Conservation (phyloP, 495 filamentous ascomycete genomes). For the Aspergillus ellipticus region DNA sequence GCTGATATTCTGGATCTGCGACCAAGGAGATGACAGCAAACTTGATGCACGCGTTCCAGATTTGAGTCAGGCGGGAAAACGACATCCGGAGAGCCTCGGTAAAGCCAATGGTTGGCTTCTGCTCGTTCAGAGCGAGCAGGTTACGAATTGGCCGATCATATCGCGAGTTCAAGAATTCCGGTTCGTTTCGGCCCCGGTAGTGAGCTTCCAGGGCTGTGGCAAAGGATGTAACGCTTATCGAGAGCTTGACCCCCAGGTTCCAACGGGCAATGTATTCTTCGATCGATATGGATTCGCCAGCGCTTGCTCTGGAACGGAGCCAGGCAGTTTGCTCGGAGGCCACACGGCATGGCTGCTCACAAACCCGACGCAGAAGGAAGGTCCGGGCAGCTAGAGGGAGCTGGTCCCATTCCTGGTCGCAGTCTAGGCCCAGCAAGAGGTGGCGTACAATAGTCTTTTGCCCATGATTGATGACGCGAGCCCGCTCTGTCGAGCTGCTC, state of each 20-base stretch:
- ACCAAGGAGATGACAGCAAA: constrained; percentile 52
- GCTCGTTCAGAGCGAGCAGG: constrained; percentile 22
- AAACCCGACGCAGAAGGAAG: constrained; percentile 29
- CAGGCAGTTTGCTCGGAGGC: constrained; percentile 24
- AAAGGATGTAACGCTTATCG: constrained; percentile 22
- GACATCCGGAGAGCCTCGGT: constrained; percentile 5
- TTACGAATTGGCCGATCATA: constrained; percentile 15
- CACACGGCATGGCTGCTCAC: constrained; percentile 25
- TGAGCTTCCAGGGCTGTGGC: constrained; percentile 17
- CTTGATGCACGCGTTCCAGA: constrained; percentile 32
- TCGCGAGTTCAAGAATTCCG: constrained; percentile 10
- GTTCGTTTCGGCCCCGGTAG: constrained; percentile 8
- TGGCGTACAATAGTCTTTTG: constrained; percentile 36
- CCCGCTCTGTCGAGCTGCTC: constrained; percentile 10
- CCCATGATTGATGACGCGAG: constrained; percentile 24
- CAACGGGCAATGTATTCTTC: constrained; percentile 34
- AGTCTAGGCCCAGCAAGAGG: constrained; percentile 36
- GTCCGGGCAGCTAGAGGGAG: constrained; percentile 27
- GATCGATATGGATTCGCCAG: constrained; percentile 25
- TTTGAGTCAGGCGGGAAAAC: not conserved
- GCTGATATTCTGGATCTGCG: constrained; percentile 55
- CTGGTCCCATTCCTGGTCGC: constrained; percentile 38
- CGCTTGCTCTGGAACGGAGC: constrained; percentile 28
- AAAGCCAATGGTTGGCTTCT: not conserved
- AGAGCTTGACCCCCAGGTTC: constrained; percentile 32